A percentile compares a stretch with the other conserved stretches of the same genome.
Conservation (phyloP, 352 stramenopile species). For the Globisporangium orthogonon region DNA sequence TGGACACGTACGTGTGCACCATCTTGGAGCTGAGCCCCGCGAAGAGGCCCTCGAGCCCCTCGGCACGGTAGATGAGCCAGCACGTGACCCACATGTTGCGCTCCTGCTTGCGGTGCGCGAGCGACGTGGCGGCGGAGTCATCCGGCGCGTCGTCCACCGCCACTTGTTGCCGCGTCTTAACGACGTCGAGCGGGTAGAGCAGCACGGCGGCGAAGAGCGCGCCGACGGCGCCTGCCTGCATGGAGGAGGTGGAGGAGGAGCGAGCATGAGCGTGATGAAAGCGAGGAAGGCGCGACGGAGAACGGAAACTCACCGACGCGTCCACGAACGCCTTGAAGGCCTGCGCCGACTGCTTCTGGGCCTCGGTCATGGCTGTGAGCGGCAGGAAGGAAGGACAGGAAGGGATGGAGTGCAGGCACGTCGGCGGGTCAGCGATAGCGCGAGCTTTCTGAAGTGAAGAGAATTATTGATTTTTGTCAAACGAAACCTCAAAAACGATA, state of each 20-base stretch:
- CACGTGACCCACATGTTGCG: conserved; percentile 47
- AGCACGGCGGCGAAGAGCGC: conserved; percentile 66
- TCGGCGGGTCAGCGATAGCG: background rate
- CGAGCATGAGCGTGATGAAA: background rate
- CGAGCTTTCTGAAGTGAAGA: background rate
- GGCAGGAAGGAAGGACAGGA: background rate
- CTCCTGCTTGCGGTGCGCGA: conserved; percentile 29
- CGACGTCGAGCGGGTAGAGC: conserved; percentile 71
- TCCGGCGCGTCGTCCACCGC: conserved; percentile 28
- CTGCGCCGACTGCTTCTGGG: conserved; percentile 23
- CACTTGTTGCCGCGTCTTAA: conserved; percentile 70
- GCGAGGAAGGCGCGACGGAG: background rate
- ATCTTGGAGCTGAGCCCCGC: conserved; percentile 69
- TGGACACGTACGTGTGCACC: conserved; percentile 66
- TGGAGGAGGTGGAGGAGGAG: background rate
- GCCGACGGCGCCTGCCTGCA: conserved; percentile 64
- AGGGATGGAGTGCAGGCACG: background rate
- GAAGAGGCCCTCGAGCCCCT: conserved; percentile 60
- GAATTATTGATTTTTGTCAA: background rate
- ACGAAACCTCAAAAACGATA: conserved; percentile 7
- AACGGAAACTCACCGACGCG: conserved; percentile 40
- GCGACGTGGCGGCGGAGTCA: conserved; percentile 12
- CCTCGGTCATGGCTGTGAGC: conserved; percentile 15
- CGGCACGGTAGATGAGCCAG: conserved; percentile 61
- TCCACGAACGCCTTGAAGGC: conserved; percentile 77